Evolutionary conservation across 2,329 filamentous ascomycete species (phyloP).

Genomic region (Penicillium sp.): DNA sequence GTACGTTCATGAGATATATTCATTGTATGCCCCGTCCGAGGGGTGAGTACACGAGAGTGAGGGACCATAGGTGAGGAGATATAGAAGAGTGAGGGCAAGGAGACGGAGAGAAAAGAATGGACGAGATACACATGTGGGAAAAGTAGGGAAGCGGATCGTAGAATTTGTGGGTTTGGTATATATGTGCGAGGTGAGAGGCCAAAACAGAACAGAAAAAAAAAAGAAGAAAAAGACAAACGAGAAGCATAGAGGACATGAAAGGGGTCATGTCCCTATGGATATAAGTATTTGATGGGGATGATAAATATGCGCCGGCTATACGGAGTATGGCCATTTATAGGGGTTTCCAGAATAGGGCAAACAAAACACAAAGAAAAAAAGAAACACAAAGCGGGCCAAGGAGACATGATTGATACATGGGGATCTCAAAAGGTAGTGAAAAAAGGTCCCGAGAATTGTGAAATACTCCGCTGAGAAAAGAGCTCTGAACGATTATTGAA

Average conservation of each 20-base stretch:
- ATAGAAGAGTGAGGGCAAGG: slow-evolving; percentile 5
- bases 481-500: neutral
- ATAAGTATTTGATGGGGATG: slow-evolving; percentile 14
- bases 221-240: slow-evolving; percentile 8
- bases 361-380: slow-evolving; percentile 2
- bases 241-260: slow-evolving; percentile 3
- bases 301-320: slow-evolving; percentile 26
- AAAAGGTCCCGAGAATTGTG: slow-evolving; percentile 19
- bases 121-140: slow-evolving; percentile 15
- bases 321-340: slow-evolving; percentile 20
- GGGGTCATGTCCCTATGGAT: slow-evolving; percentile 1
- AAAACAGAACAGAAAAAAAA: slow-evolving; percentile 2
- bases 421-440: slow-evolving; percentile 14
- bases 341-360: slow-evolving; percentile 18
- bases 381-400: slow-evolving; percentile 17
- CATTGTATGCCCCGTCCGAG: slow-evolving; percentile 22
- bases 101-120: slow-evolving; percentile 11
- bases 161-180: slow-evolving; percentile 20
- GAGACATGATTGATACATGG: slow-evolving; percentile 28
- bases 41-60: slow-evolving; percentile 19
- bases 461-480: slow-evolving; percentile 18
- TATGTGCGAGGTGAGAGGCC: slow-evolving; percentile 19
- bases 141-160: slow-evolving; percentile 11
- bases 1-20: slow-evolving; percentile 24
- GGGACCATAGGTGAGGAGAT: slow-evolving; percentile 10